Evolutionary conservation across 805 yeast species (phyloP).

Genomic region (Lipomyces anomalus): DNA sequence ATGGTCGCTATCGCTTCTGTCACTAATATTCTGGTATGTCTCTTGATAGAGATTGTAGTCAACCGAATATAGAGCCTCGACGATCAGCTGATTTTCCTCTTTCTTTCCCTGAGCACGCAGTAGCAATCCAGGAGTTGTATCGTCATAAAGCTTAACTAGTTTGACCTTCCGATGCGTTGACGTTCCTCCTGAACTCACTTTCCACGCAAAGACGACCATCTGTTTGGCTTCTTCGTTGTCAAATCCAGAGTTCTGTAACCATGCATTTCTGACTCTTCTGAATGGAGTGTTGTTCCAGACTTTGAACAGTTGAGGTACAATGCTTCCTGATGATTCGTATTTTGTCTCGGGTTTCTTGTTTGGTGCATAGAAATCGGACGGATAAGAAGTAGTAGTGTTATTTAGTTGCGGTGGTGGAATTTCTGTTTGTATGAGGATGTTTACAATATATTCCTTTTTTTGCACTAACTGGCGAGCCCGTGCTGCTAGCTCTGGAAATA

Average conservation of each 20-base stretch:
- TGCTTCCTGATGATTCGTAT: neutral
- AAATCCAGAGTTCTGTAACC: conserved; percentile 6
- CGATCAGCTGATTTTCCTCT: neutral
- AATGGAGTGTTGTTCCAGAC: conserved; percentile 7
- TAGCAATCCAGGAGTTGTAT: conserved; percentile 13
- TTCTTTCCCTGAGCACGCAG: conserved; percentile 6
- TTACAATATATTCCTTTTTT: neutral
- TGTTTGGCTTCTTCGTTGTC: neutral
- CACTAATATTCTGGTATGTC: neutral
- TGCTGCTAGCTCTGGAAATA: conserved; percentile 21
- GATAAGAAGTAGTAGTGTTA: too few species aligned
- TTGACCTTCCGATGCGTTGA: neutral
- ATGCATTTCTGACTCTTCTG: conserved; percentile 7
- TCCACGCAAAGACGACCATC: conserved; percentile 5
- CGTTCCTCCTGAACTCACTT: conserved; percentile 4
- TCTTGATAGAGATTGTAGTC: neutral
- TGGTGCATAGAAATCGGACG: too few species aligned
- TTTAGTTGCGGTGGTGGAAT: neutral
- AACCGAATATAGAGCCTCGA: neutral
- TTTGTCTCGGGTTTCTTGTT: neutral
- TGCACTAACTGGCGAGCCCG: conserved; percentile 7
- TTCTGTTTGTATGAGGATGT: conserved; percentile 4
- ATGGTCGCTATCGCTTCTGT: conserved; percentile 1
- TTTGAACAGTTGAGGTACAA: conserved; percentile 2
- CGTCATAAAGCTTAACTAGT: conserved; percentile 9